phyloP scores from a whole-genome alignment of 495 filamentous ascomycete species.

The Penicillium cinerascens region DNA sequence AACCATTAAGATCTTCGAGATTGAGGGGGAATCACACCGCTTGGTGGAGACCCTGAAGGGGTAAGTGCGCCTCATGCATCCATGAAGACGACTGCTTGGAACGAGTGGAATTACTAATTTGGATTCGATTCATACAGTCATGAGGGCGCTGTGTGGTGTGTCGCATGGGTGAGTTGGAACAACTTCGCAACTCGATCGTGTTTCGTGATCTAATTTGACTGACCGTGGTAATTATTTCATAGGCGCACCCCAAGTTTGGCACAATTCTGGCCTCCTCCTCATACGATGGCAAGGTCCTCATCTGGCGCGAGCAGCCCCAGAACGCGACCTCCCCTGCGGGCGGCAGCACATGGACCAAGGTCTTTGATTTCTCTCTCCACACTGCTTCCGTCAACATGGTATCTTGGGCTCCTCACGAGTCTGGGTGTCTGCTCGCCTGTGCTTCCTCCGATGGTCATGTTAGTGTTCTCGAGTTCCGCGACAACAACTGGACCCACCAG shows the following conservation, averaged over 20 bases:
- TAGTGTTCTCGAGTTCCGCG: slow-evolving; percentile 90
- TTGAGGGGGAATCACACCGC: slow-evolving; percentile 89
- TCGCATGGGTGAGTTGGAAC: slow-evolving; percentile 69
- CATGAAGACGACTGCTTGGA: neutral
- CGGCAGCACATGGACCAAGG: slow-evolving; percentile 65
- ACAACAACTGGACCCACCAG: slow-evolving; percentile 80
- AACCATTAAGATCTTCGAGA: slow-evolving; percentile 98
- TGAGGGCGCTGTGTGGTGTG: slow-evolving; percentile 93
- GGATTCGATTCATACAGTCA: slow-evolving; percentile 53
- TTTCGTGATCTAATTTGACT: slow-evolving; percentile 11
- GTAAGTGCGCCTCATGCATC: slow-evolving; percentile 44
- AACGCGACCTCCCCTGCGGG: slow-evolving; percentile 42
- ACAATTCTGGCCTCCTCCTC: slow-evolving; percentile 91
- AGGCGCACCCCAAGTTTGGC: slow-evolving; percentile 96
- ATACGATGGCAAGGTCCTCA: slow-evolving; percentile 96
- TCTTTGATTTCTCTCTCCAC: slow-evolving; percentile 88
- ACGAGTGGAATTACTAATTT: neutral
- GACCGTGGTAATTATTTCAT: slow-evolving; percentile 13
- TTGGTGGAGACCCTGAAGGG: slow-evolving; percentile 92
- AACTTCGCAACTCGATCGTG: neutral
- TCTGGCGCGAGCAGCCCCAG: slow-evolving; percentile 84
- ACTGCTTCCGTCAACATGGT: slow-evolving; percentile 95
- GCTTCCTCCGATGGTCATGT: slow-evolving; percentile 92
- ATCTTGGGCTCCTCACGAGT: slow-evolving; percentile 94
- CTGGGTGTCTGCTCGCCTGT: slow-evolving; percentile 89